Evolutionary conservation across 2,329 filamentous ascomycete genomes (phyloP), one percentile per base, ranked within the genome.

Genomic region (Fusarium torreyae): DNA sequence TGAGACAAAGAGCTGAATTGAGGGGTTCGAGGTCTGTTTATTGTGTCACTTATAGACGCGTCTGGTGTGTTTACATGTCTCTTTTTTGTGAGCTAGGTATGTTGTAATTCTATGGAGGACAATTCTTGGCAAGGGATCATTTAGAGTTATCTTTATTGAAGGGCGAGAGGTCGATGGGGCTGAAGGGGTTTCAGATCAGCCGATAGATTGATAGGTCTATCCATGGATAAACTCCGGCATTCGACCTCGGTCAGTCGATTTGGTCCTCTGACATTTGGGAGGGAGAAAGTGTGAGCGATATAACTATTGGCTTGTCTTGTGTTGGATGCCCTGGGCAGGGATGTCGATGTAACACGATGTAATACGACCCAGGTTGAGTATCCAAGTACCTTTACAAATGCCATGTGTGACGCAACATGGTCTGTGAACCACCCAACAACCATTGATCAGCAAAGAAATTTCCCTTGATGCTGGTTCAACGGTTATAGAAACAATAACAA

Each of bases 1-100:
- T 51, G 43, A 62, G 55, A 69, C 60, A 69, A 49, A 34, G 46
- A 69, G 61, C 60, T 62, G 60, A 66, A 54, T 8, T 53, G 39
- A 40, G 66, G 60, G 46, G 36, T 20, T 46, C 14, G 22, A 40
- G 18, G 42, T 62, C 52, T 66, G 31, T 49, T 55, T 43, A 50
- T 24, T 48, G 18, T 45, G 33, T 44, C 28, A 49, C 36, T 4
- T 10, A 31, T 15, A 42, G 46, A 42, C 51, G 66, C 62, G 40
- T 55, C 38, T 50, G 36, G 40, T 67, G 66, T 67, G 51, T 49
- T 67, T 44, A 60, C 31, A 54, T 61, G 53, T 68, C 40, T 66
- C 54, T 54, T 31, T 43, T 42, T 34, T 17, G 7, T 28, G 31
- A 28, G 28, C 7, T 20, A 43, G 20, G 22, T 24, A 50, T 40